Evolutionary conservation across 306 rosid species (phyloP).

Genomic region (Sicyos baderoa): DNA sequence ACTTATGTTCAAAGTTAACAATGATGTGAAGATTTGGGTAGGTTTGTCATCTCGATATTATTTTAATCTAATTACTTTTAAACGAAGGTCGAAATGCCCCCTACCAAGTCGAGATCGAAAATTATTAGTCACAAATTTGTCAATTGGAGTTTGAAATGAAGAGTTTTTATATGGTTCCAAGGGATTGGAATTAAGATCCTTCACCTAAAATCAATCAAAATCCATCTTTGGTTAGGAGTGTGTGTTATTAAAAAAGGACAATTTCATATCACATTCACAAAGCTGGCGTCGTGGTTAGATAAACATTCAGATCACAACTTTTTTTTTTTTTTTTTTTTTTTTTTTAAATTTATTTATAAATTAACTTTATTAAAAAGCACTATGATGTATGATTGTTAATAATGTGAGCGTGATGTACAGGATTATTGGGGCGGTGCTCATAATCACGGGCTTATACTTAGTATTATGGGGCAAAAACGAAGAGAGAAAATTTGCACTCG

Average conservation of each 20-base stretch:
- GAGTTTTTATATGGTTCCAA: neutral
- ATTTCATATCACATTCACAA: constrained; percentile 1
- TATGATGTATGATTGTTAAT: neutral
- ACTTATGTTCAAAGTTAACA: no score
- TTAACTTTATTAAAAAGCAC: neutral
- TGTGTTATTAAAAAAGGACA: neutral
- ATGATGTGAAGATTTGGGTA: no score
- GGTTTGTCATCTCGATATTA: no score
- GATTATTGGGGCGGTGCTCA: constrained; percentile 58
- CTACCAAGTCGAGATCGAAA: no score
- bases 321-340: neutral
- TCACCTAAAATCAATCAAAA: neutral
- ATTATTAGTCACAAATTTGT: no score
- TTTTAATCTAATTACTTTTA: no score
- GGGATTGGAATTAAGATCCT: neutral
- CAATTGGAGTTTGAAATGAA: no score
- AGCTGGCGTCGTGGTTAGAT: constrained; percentile 11
- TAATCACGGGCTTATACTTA: constrained; percentile 47
- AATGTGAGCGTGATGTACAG: constrained; percentile 27
- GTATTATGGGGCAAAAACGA: constrained; percentile 30
- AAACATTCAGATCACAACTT: constrained; percentile 5
- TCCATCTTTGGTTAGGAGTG: neutral
- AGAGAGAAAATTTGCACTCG: constrained; percentile 10
- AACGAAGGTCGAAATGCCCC: no score
- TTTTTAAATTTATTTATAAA: no score